Evolutionary conservation across 2,329 filamentous ascomycete genomes (phyloP), one percentile per base, ranked within the genome.

Genomic region (Daldinia sp.): DNA sequence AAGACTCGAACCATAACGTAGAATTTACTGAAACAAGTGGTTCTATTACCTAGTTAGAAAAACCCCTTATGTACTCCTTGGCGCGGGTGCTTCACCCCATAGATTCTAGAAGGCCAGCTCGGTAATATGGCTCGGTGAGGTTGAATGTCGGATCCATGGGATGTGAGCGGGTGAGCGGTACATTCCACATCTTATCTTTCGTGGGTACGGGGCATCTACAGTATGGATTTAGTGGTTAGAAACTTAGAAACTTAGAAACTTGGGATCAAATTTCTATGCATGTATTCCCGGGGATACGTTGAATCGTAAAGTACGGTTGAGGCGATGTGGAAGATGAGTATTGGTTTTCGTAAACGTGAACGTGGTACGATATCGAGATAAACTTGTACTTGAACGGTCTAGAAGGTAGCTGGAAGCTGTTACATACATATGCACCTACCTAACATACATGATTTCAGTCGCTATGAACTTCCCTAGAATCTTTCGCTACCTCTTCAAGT

Each of bases 11-110:
- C 35, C 60, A 59, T 35, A 30, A 33, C 39, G 33, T 35, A 39
- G 41, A 58, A 35, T 37, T 7, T 55, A 37, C 56, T 66, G 60
- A 69, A 67, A 66, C 66, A 53, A 37, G 44, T 69, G 63, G 57
- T 48, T 57, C 63, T 60, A 58, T 65, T 66, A 28, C 18, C 28
- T 46, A 57, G 26, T 35, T 9, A 58, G 28, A 46, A 56, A 61
- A 46, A 30, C 44, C 55, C 48, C 39, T 18, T 53, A 56, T 28
- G 48, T 55, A 23, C 20, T 23, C 20, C 65, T 68, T 61, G 65
- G 68, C 60, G 35, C 41, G 44, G 54, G 42, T 48, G 26, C 15
- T 42, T 55, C 23, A 48, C 39, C 41, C 58, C 62, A 41, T 50
- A 42, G 20, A 33, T 59, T 55, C 39, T 62, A 44, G 42, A 68